A percentile compares a stretch with the other conserved stretches of the same genome.
Evolutionary conservation across 176 grass and related monocot genomes (phyloP).

Genomic region (Cenchrus americanus): DNA sequence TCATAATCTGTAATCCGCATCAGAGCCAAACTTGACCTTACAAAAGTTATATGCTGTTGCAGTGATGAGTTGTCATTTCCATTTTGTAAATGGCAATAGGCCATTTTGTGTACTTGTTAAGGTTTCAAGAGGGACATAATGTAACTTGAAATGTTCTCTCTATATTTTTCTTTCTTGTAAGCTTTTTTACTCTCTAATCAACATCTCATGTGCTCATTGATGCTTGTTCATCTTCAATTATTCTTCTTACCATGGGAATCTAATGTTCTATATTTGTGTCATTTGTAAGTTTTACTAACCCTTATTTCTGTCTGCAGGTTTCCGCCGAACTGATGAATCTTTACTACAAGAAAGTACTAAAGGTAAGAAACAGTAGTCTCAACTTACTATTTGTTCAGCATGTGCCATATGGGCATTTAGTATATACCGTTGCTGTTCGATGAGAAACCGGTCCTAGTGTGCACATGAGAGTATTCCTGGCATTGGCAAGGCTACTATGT

Average conservation of each 20-base stretch:
- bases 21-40: not conserved
- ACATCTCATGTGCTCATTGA: not conserved
- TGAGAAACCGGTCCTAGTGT: not conserved
- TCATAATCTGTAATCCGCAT: not conserved
- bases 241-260: not conserved
- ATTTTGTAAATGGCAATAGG: not conserved
- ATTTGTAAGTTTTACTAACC: slow-evolving; percentile 8
- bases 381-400: not conserved
- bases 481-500: not conserved
- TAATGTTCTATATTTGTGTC: not conserved
- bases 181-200: not conserved
- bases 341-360: slow-evolving; percentile 88
- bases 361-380: slow-evolving; percentile 43
- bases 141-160: not conserved
- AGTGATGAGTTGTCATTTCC: not conserved
- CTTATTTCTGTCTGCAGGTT: slow-evolving; percentile 54
- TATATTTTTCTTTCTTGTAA: not conserved
- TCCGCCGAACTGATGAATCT: slow-evolving; percentile 70
- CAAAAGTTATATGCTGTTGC: slow-evolving; percentile 27
- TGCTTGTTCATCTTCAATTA: not conserved
- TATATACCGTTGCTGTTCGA: not conserved
- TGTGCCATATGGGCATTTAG: not conserved
- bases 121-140: not conserved
- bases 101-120: not conserved
- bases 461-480: not conserved